Evolutionary conservation across 73 alveolate species (phyloP), one percentile per base, ranked within the genome.

Genomic region (Effrenium voratum): DNA sequence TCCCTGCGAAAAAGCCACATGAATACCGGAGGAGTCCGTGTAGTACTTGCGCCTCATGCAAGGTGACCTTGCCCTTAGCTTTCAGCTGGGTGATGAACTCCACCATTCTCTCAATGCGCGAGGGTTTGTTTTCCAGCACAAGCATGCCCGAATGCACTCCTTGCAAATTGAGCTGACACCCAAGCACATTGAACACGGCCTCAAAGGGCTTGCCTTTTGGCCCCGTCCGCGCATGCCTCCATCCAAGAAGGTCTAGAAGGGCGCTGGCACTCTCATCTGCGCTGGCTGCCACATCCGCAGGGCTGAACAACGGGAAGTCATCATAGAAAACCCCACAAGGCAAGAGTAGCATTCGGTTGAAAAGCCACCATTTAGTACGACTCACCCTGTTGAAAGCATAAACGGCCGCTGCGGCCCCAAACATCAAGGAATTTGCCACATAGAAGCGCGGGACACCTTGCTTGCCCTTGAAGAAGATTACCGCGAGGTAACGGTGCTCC

Each of bases 111-210:
- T 84, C 93, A 16, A 55, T 1, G 36, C 93, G 44, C 41, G 60
- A 79, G 5, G 93, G 93, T n/a, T 84, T 84, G 80, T 84, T 84
- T 28, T 63, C 60, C 43, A 84, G 16, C 0, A 57, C 59, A 79
- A 84, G 40, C 30, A 1, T 2, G 0, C 59, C 60, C n/a, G 3
- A 5, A 0, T 38, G n/a, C 5, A 4, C 4, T 22, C 38, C 41
- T 2, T 15, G 43, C 12, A 84, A 32, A 44, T 84, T 44, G 41
- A 84, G 59, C 43, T 0, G 5, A 44, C 45, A 38, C 1, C 81
- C 93, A 24, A 84, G n/a, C 1, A 84, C 93, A 0, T 38, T 45
- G 32, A 84, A 52, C 36, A 36, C 32, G 0, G 13, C 34, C 12
- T 16, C 41, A 32, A 84, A 84, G 36, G 81, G 57, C 0, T 28